Base-by-base conservation (phyloP, 768 basidiomycete genomes). In the Boletus rubescentipes region DNA sequence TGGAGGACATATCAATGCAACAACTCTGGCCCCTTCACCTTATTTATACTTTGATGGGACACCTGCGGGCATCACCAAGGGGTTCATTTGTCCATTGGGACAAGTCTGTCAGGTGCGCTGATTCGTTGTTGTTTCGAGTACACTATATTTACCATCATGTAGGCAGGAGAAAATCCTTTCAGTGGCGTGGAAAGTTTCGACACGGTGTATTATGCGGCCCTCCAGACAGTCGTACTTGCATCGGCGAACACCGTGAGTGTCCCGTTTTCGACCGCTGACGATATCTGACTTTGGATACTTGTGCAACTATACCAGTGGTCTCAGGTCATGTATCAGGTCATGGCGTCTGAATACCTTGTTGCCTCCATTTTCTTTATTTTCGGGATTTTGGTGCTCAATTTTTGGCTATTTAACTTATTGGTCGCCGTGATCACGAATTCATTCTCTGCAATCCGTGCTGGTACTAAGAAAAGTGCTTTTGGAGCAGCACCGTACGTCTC, bases 361-460 rank as follows among this genome's bases (percentile, higher is more conserved):
- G 91, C 92, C 1, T 88, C 81, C 59, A 75, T 93, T 53, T 98
- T 91, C 73, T 97, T 91, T 74, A 87, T 98, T 55, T 72, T 84
- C 35, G 86, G 85, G 49, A 75, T 97, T 56, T 74, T 98, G 59
- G 80, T 97, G 16, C 79, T 97, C 62, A 96, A 97, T 70, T 93
- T 97, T 68, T 93, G 91, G 91, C 78, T 95, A 54, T 86, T 95
- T 76, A 93, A 94, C 67, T 71, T 97, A 37, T 89, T 95, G 66
- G 91, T 97, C 54, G 93, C 95, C n/a, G 93, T 96, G 21, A 95
- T 96, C 56, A 92, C 93, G 30, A 91, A 93, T 64, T 91, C 91
- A 0, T 98, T 98, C 68, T 83, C 84, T 15, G 89, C 88, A 15
- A 96, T 97, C 55, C 77, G 92, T 35, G 79, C 83, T 5, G 86